Base-by-base conservation (phyloP, 345 rosid species). In the Turnera subulata region DNA sequence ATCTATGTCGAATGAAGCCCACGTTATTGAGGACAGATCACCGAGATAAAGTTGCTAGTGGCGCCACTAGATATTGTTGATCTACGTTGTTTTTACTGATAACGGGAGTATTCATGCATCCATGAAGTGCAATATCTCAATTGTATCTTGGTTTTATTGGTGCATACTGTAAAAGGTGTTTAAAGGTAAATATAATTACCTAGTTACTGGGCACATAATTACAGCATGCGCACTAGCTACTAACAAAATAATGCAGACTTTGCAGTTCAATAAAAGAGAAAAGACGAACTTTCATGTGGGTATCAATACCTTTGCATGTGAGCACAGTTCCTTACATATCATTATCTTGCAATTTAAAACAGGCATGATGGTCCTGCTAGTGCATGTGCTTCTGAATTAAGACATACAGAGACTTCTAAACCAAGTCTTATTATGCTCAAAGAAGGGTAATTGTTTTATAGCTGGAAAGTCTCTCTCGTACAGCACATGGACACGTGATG, bases 401-500 rank as follows among this genome's bases (percentile, higher is more conserved):
- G 75, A 63, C 75, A 50, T 58, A 22, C 33, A 50, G 50, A 23
- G 46, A 59, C 68, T 66, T 69, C 32, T 55, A 57, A 55, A 66
- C 59, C 46, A 58, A 68, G 70, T 62, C 5, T 60, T 44, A 33
- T 58, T 40, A 40, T 48, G 11, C 35, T 52, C 47, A 15, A 51
- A 56, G 37, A 47, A 6, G 40, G 20, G 33, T 16, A 45, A 7
- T 37, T 17, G 32, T 43, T 40, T 23, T 17, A 17, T 67, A 51
- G 78, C 73, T 82, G 78, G 76, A 74, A 74, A 71, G 85, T 83
- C 84, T 55, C 78, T 67, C 72, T 80, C 82, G 58, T 78, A 78
- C 82, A 74, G 79, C 89, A 76, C 89, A 82, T 78, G 82, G 59
- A 45, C 83, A 78, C 74, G 76, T 82, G 80, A 72, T 67, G 68